Evolutionary conservation across 2,329 filamentous ascomycete genomes (phyloP).

Genomic region (Colletotrichum cordylinicola): DNA sequence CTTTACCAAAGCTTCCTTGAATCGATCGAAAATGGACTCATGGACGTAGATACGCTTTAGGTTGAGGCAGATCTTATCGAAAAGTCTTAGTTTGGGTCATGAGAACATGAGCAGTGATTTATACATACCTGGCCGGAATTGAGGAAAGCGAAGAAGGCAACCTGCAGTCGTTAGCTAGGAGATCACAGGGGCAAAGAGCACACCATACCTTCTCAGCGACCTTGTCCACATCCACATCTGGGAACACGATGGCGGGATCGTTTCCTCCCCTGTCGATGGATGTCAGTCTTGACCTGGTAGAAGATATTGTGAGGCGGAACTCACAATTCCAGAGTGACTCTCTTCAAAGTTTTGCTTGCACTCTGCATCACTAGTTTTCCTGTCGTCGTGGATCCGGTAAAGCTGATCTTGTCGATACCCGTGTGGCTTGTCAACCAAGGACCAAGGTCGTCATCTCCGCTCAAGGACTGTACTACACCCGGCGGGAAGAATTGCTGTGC

Average conservation of each 20-base stretch:
- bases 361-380: neutral
- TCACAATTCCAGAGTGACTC: neutral
- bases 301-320: neutral
- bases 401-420: neutral
- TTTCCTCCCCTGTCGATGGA: neutral
- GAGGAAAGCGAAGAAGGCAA: neutral
- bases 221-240: neutral
- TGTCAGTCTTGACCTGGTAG: neutral
- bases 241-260: neutral
- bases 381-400: neutral
- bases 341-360: neutral
- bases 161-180: neutral
- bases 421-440: constrained; percentile 48
- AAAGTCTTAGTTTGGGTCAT: neutral
- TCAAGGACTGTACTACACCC: constrained; percentile 66
- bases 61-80: neutral
- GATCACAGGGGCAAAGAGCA: rapidly evolving
- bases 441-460: constrained; percentile 66
- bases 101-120: neutral
- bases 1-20: constrained; percentile 25
- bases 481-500: constrained; percentile 63
- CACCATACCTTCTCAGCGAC: neutral
- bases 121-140: neutral
- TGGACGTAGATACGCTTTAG: constrained; percentile 29
- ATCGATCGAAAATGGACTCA: constrained; percentile 1